phyloP scores from a whole-genome alignment of 2,329 filamentous ascomycete genomes.

The Cladosporium oxysporum region DNA sequence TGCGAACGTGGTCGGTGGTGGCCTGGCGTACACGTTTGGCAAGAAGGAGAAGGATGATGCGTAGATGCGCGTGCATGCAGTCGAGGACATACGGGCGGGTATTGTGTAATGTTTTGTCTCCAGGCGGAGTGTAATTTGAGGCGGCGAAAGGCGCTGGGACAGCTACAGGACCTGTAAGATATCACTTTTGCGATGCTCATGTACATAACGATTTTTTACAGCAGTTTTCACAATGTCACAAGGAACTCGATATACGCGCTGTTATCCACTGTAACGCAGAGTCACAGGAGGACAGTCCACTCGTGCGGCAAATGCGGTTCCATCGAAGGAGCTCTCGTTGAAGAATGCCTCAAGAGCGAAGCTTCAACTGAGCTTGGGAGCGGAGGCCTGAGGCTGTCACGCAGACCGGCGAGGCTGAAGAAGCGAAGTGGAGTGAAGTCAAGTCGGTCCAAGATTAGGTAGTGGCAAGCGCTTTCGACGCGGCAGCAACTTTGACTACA shows the following conservation, averaged over 20 bases:
- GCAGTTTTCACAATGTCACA: neutral
- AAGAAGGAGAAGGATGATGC: slow-evolving; percentile 43
- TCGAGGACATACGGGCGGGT: neutral
- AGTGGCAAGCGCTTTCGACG: neutral
- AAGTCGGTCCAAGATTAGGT: neutral
- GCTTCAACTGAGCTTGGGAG: no score
- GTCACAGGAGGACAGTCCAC: no score
- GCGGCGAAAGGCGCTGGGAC: neutral
- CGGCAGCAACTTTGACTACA: neutral
- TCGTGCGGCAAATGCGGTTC: no score
- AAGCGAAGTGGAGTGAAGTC: neutral
- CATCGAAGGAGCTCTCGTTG: no score
- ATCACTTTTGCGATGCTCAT: neutral
- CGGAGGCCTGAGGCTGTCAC: no score
- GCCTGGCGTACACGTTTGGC: slow-evolving; percentile 55
- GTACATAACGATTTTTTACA: slow-evolving; percentile 11
- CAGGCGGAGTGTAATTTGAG: neutral
- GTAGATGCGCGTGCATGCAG: neutral
- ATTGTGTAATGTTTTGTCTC: neutral
- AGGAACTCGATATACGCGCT: no score
- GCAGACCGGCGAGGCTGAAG: neutral
- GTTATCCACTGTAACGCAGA: no score
- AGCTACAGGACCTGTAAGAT: neutral
- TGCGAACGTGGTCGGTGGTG: slow-evolving; percentile 53
- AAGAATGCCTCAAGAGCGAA: no score